Percentiles rank a stretch among this genome's conserved stretches.
phyloP scores from a whole-genome alignment of 2,329 filamentous ascomycete genomes.

The Claviceps fusiformis region DNA sequence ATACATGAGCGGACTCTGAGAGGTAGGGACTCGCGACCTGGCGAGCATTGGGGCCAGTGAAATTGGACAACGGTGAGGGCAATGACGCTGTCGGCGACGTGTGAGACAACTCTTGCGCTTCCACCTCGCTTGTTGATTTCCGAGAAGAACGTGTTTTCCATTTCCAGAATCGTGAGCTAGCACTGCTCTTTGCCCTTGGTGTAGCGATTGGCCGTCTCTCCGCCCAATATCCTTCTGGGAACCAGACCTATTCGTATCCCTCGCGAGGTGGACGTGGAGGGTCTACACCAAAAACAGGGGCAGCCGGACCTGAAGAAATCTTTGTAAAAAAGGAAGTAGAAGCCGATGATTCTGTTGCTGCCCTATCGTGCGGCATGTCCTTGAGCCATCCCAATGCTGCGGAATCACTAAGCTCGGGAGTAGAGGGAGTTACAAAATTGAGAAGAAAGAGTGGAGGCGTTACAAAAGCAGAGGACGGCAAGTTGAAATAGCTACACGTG shows the following conservation, averaged over 20 bases:
- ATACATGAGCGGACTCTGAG: slow-evolving; percentile 34
- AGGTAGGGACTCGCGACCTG: slow-evolving; percentile 28
- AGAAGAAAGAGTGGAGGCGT: slow-evolving; percentile 10
- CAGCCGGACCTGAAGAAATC: slow-evolving; percentile 3
- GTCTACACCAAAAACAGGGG: slow-evolving; percentile 24
- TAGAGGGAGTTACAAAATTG: slow-evolving; percentile 5
- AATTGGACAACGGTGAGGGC: slow-evolving; percentile 2
- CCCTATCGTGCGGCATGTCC: slow-evolving; percentile 3
- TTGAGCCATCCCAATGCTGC: slow-evolving; percentile 1
- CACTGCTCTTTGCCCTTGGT: slow-evolving; percentile 19
- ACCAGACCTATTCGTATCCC: slow-evolving; percentile 50
- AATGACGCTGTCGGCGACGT: slow-evolving; percentile 14
- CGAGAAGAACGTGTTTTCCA: slow-evolving; percentile 27
- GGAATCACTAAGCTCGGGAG: background rate
- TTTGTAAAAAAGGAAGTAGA: background rate
- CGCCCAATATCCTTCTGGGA: slow-evolving; percentile 49
- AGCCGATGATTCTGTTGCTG: background rate
- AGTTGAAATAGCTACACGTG: slow-evolving; percentile 18
- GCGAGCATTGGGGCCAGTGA: slow-evolving; percentile 6
- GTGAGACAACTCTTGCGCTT: slow-evolving; percentile 10
- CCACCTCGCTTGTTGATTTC: slow-evolving; percentile 23
- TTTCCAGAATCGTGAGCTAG: slow-evolving; percentile 24
- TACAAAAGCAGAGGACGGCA: slow-evolving; percentile 11
- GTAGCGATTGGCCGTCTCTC: slow-evolving; percentile 28
- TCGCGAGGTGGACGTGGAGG: slow-evolving; percentile 41